Base-by-base conservation (phyloP, 164 flowering plant genomes). In the Protea cynaroides region DNA sequence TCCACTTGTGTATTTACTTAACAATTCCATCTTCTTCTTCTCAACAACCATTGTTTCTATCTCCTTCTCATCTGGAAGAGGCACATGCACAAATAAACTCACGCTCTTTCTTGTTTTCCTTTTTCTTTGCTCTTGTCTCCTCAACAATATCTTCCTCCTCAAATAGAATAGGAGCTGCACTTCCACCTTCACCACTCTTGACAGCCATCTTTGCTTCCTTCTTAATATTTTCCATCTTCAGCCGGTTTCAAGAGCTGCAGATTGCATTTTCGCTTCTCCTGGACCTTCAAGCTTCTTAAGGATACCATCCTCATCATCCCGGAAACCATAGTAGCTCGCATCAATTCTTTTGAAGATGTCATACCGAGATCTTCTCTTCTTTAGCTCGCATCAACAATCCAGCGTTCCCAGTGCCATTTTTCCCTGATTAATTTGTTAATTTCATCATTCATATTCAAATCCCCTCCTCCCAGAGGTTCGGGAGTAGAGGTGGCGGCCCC, bases 281-380 rank as follows among this genome's bases (percentile, higher is more conserved):
- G 87, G 84, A 2, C 78, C 87, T 77, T 92, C 97, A 34, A 90
- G 69, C 70, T 75, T 84, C 74, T 71, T 85, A 68, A 93, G 61
- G 25, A 93, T 79, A 56, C 96, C 98, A 69, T 93, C 97, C 71
- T 93, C 97, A 3, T 92, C 95, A 71, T 92, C 98, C 64, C 96
- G 74, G 36, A 86, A 92, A 17, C 98, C 96, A 51, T 92, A 29
- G 2, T 29, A 29, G 34, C 34, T 29, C 5, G 34, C 5, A 29
- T 29, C 34, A 29, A 29, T 29, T 29, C 34, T 2, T 29, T 29
- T 29, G 34, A 29, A 29, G 34, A 93, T 93, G 64, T 93, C 98
- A 68, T 90, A 93, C 68, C 98, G 68, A 0, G 90, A 84, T 61
- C 94, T 75, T 59, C 97, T 67, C 77, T 86, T 92, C 58, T 83